phyloP scores from a whole-genome alignment of 495 filamentous ascomycete genomes.

The Aspergillus hancockii region DNA sequence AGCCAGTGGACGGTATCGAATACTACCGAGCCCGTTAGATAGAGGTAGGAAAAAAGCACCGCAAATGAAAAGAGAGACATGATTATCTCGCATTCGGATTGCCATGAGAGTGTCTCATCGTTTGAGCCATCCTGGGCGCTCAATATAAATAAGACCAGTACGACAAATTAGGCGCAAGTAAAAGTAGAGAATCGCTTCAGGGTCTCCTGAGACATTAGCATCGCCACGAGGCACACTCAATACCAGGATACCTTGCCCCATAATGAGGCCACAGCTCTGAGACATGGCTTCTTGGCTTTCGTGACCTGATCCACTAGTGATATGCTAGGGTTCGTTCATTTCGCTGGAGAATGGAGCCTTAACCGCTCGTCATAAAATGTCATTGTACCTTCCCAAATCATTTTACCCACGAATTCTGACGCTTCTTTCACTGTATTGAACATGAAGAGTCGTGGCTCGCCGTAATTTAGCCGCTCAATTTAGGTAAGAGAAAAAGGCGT shows the following conservation, averaged over 20 bases:
- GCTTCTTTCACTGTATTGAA: no score
- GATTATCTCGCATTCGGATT: background rate
- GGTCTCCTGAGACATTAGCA: constrained; percentile 1
- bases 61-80: constrained; percentile 2
- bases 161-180: background rate
- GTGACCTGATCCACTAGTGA: constrained; percentile 1
- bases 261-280: background rate
- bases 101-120: background rate
- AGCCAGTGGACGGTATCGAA: constrained; percentile 22
- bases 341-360: background rate
- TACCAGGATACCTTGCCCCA: background rate
- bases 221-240: background rate
- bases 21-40: constrained; percentile 19
- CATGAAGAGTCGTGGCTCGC: no score
- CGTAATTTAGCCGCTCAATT: no score
- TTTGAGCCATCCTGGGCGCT: background rate
- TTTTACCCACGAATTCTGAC: background rate
- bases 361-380: background rate
- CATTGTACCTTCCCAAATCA: background rate
- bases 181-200: background rate
- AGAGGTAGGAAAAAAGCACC: constrained; percentile 9
- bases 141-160: background rate
- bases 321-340: background rate
- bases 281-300: background rate
- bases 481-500: background rate